Evolutionary conservation across 2,329 filamentous ascomycete genomes (phyloP), one percentile per base, ranked within the genome.

Genomic region (Colletotrichum salicis): DNA sequence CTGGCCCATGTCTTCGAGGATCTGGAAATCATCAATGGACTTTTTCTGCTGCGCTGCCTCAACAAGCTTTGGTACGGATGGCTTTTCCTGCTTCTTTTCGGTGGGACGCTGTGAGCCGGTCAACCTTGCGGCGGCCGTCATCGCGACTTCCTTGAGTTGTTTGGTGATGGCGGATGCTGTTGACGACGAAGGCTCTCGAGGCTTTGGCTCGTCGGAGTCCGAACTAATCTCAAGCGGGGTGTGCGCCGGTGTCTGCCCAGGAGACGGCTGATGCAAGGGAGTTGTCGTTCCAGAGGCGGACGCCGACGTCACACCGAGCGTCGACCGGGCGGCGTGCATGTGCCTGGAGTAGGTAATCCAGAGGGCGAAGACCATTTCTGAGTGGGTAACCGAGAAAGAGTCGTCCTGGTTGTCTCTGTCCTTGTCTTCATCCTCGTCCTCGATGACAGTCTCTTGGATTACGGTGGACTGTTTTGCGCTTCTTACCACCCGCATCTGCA

Each of bases 261-360:
- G 93, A 3, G 91, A 93, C 2, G 94, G 93, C 77, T 96, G 94
- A 73, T 91, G 92, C 13, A 93, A 87, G 35, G 95, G 94, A 1
- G 94, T 95, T 24, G 87, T 86, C 22, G 89, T 85, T 35, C 91
- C 90, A 52, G 92, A 91, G 19, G 90, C 81, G 24, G 90, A 79
- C 5, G 91, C 89, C 29, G 91, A 91, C n/a, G 91, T 85, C 24
- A 88, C 85, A n/a, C 89, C 87, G 58, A 91, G 81, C 67, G 82
- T 82, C 64, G 87, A 85, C 72, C 90, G 90, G 48, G 91, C 88
- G 19, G 94, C 93, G 80, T 99, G 96, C 13, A 98, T 87, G 78
- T 98, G 94, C 73, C 95, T 89, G 22, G 96, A 98, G 80, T 98
- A 99, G 1, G 96, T 98, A 75, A 99, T 93, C 96, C 96, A 99